Percentiles rank a stretch among this genome's conserved stretches.
Conservation (phyloP, 257 asterid species). For the Solanum clarkiae region DNA sequence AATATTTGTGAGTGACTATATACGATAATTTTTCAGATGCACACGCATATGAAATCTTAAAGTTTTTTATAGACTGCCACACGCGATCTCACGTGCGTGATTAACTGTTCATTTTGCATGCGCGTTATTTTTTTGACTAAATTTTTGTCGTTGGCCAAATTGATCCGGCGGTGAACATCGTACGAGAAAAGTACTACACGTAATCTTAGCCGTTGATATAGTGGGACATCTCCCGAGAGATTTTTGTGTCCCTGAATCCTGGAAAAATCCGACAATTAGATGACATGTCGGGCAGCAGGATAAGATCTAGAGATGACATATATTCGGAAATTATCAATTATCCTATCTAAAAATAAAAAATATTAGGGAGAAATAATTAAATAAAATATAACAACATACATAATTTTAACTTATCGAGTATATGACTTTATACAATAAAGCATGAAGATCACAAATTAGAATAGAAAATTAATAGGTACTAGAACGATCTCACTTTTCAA, state of each 20-base stretch:
- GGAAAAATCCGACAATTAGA: constrained; percentile 3
- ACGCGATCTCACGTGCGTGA: not conserved
- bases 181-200: not conserved
- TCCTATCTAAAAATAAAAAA: not conserved
- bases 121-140: not conserved
- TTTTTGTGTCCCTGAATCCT: constrained; percentile 5
- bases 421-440: not conserved
- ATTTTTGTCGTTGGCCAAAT: not conserved
- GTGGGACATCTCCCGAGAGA: not conserved
- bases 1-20: too few relatives aligned
- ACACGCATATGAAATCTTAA: too few relatives aligned
- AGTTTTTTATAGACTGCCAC: not conserved
- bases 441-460: not conserved
- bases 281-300: constrained; percentile 3
- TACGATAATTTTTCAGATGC: fast-evolving
- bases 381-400: not conserved
- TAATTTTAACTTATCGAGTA: not conserved
- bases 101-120: not conserved
- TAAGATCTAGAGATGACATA: not conserved
- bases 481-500: not conserved
- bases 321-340: not conserved
- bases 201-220: not conserved
- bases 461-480: not conserved
- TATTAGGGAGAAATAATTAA: not conserved
- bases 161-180: not conserved